Evolutionary conservation across 176 grass and related monocot species (phyloP), one percentile per base, ranked within the genome.

Genomic region (Cenchrus americanus): DNA sequence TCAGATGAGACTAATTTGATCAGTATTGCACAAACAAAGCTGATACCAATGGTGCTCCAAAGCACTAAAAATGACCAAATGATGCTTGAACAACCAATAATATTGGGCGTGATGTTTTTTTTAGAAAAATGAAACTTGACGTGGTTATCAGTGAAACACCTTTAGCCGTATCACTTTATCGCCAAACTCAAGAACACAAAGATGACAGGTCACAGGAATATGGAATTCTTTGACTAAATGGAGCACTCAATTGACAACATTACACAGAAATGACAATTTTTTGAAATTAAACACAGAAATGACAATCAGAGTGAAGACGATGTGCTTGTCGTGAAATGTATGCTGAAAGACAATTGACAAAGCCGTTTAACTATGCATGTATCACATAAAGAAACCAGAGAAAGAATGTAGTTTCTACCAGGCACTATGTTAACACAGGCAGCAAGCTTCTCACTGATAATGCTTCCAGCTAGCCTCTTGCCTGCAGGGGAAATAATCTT

Each of bases 381-480:
- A 82, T 40, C 41, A 79, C 0, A 34, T 9, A 71, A 57, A 48
- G 14, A 74, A 65, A 67, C 8, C 7, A 59, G 13, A 63, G 55
- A 65, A 37, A 78, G 24, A 23, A 79, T 12, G n/a, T 3, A 60
- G 59, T 61, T 68, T 75, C 17, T 22, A 84, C 94, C 94, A 75
- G 91, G 94, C 63, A 97, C 89, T 86, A 89, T 91, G 82, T 94
- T 97, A 19, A 97, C 91, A 72, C 94, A 97, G 27, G 94, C 95
- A 84, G 90, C 86, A 91, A 97, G 94, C 53, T 80, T 90, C 73
- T 97, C 91, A 65, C 85, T 97, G 61, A 97, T 86, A 51, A 97
- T 97, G 85, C 94, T 97, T 52, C 84, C 82, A 82, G 91, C 85
- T 76, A 97, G 80, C 74, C 92, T 97, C 66, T 84, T 88, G 32